Conservation (phyloP, 179 eudicot genomes). For the Actinidia polygama region DNA sequence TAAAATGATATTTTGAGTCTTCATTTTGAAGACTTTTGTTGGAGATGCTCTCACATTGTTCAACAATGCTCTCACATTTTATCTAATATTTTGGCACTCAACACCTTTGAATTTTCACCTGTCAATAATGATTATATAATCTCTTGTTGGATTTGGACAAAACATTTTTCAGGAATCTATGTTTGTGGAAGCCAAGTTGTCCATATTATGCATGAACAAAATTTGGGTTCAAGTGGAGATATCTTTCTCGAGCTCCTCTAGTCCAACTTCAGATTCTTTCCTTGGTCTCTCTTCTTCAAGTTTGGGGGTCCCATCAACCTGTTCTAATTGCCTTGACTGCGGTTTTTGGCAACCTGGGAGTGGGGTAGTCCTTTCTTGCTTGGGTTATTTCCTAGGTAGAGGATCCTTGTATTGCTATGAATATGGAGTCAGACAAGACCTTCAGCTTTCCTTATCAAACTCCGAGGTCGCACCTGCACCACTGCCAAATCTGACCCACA, state of each 20-base stretch:
- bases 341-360: conserved; percentile 60
- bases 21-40: no score
- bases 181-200: conserved; percentile 81
- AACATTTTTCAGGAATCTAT: conserved; percentile 53
- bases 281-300: conserved; percentile 34
- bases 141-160: neutral
- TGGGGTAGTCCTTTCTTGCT: conserved; percentile 65
- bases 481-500: conserved; percentile 64
- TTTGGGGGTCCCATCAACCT: conserved; percentile 35
- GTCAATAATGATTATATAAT: neutral
- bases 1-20: no score
- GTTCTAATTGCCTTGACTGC: conserved; percentile 63
- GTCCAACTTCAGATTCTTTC: conserved; percentile 13
- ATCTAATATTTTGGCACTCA: neutral
- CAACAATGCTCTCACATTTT: neutral
- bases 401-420: conserved; percentile 68
- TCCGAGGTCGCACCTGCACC: conserved; percentile 81
- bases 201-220: conserved; percentile 59
- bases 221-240: conserved; percentile 22
- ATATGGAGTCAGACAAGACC: conserved; percentile 63
- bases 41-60: neutral
- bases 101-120: neutral
- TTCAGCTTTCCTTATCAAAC: conserved; percentile 54
- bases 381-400: conserved; percentile 63
- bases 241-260: conserved; percentile 34